A percentile compares a stretch with the other conserved stretches of the same genome.
These are phyloP conservation scores for Trichosanthes cucumerina DNA, from an alignment of 306 rosid genomes.

Conservation along the genomic window DNA sequence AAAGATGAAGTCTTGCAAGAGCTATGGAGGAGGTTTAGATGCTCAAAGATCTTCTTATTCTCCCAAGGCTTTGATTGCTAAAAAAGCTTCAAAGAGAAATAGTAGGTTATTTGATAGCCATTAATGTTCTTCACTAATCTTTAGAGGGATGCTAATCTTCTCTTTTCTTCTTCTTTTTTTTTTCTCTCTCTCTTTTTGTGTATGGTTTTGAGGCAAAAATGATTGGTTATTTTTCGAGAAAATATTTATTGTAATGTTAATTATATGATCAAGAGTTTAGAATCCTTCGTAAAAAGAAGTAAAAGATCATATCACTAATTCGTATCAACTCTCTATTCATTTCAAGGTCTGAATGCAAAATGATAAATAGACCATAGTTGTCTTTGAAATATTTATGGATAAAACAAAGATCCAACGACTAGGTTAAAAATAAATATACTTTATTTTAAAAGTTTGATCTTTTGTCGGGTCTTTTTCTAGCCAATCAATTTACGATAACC, in stretches of 20 bases:
- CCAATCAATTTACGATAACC: not conserved
- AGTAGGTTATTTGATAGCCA: not conserved
- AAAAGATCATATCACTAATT: too few relatives aligned
- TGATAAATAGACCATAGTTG: too few relatives aligned
- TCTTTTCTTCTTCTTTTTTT: not conserved
- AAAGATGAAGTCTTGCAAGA: conserved; percentile 50
- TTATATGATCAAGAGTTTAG: not conserved
- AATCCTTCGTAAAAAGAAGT: not conserved
- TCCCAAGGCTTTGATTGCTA: conserved; percentile 54
- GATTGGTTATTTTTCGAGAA: not conserved
- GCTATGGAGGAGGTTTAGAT: conserved; percentile 49
- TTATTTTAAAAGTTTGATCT: not conserved
- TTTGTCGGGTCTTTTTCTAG: not conserved
- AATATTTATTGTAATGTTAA: not conserved
- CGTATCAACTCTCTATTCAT: not conserved
- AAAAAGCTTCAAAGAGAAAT: conserved; percentile 36
- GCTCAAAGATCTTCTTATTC: conserved; percentile 25
- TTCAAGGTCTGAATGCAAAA: not conserved
- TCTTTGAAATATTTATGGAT: not conserved
- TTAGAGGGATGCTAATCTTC: not conserved
- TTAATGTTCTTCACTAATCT: not conserved
- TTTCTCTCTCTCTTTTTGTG: not conserved
- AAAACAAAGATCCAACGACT: not conserved
- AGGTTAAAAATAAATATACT: not conserved
- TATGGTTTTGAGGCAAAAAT: not conserved